Evolutionary conservation across 352 stramenopile genomes (phyloP).

Genomic region (Pythium diclinum): DNA sequence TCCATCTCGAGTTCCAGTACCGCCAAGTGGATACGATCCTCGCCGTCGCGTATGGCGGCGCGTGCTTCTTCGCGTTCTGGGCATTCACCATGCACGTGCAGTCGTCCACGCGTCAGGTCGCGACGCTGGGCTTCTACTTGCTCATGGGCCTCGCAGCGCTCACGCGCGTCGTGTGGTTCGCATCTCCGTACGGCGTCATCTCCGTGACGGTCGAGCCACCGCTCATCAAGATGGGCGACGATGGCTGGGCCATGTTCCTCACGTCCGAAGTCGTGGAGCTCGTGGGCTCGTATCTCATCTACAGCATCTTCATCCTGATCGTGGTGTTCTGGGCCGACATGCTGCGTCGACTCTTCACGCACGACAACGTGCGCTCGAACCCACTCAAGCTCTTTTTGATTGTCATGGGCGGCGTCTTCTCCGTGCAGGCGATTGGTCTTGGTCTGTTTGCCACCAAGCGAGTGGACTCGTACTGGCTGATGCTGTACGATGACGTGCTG

Average conservation of each 20-base stretch:
- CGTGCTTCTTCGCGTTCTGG: slow-evolving; percentile 82
- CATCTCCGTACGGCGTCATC: slow-evolving; percentile 67
- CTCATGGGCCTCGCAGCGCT: slow-evolving; percentile 66
- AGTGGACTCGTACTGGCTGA: slow-evolving; percentile 92
- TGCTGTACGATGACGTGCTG: slow-evolving; percentile 93
- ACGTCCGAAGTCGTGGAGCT: slow-evolving; percentile 87
- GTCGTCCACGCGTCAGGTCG: slow-evolving; percentile 47
- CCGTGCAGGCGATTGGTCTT: slow-evolving; percentile 83
- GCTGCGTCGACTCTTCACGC: slow-evolving; percentile 89
- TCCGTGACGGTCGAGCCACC: slow-evolving; percentile 64
- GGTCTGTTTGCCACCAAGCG: slow-evolving; percentile 76
- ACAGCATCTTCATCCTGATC: slow-evolving; percentile 97
- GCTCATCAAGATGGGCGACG: slow-evolving; percentile 58
- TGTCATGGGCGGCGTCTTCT: slow-evolving; percentile 61
- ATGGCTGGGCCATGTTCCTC: slow-evolving; percentile 68
- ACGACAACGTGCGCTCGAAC: slow-evolving; percentile 65
- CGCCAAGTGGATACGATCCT: slow-evolving; percentile 79
- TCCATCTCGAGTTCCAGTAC: slow-evolving; percentile 77
- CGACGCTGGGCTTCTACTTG: slow-evolving; percentile 81
- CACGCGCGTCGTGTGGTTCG: slow-evolving; percentile 69
- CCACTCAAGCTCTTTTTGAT: slow-evolving; percentile 91
- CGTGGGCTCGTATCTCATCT: slow-evolving; percentile 91
- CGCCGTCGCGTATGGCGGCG: slow-evolving; percentile 65
- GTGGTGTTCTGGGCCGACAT: slow-evolving; percentile 98
- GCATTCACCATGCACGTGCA: slow-evolving; percentile 70